A percentile compares a stretch with the other conserved stretches of the same genome.
These are phyloP conservation scores for Sphaerulina musiva DNA, from an alignment of 2,329 filamentous ascomycete species.

Conservation along the genomic window DNA sequence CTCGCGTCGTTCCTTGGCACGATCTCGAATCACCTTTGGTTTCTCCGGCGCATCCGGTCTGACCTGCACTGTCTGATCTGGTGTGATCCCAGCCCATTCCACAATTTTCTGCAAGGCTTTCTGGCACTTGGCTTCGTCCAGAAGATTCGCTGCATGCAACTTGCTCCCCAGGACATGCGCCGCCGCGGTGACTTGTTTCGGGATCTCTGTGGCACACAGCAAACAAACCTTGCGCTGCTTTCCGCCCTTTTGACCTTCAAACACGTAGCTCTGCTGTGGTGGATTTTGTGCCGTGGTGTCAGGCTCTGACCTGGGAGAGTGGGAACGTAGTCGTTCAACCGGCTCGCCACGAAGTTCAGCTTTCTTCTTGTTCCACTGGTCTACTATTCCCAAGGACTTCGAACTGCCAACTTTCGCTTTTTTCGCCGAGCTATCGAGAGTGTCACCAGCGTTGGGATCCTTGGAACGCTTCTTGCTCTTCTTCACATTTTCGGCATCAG, in stretches of 20 bases:
- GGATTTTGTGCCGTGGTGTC: neutral
- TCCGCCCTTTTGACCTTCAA: slow-evolving; percentile 9
- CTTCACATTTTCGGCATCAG: neutral
- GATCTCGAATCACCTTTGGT: slow-evolving; percentile 51
- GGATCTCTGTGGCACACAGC: slow-evolving; percentile 23
- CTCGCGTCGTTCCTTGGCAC: slow-evolving; percentile 60
- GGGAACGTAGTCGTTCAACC: slow-evolving; percentile 3
- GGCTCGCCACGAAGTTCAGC: slow-evolving; percentile 24
- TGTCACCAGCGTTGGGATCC: slow-evolving; percentile 3
- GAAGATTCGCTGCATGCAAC: slow-evolving; percentile 51
- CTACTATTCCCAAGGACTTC: slow-evolving; percentile 17
- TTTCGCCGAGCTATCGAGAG: slow-evolving; percentile 43
- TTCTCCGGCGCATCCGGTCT: slow-evolving; percentile 2
- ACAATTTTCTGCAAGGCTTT: slow-evolving; percentile 20
- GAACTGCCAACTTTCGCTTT: slow-evolving; percentile 47
- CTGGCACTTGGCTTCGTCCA: slow-evolving; percentile 44
- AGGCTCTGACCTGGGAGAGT: slow-evolving; percentile 13
- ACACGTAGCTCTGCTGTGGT: slow-evolving; percentile 15
- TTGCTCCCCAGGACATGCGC: slow-evolving; percentile 55
- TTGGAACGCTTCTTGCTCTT: slow-evolving; percentile 17
- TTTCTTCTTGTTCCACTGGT: slow-evolving; percentile 27
- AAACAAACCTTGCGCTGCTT: slow-evolving; percentile 21
- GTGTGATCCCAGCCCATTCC: slow-evolving; percentile 9
- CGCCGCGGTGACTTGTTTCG: slow-evolving; percentile 36
- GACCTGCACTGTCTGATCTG: slow-evolving; percentile 20